Conservation (phyloP, 768 basidiomycete genomes). For the Lentinula edodes region DNA sequence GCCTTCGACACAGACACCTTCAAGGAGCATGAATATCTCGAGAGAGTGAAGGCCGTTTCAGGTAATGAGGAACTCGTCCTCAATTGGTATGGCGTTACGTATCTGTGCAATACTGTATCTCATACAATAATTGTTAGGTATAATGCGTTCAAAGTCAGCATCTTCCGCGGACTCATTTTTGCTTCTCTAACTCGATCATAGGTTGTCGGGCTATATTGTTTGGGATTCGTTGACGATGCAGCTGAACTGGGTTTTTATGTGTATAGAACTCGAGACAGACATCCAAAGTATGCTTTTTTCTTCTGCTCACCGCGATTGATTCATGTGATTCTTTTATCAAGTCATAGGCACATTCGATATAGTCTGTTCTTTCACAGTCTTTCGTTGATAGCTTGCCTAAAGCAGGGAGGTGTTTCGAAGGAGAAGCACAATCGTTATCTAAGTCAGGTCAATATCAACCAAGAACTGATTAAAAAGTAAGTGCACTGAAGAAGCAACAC, state of each 20-base stretch:
- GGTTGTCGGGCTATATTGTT: slow-evolving; percentile 60
- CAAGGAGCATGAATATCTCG: slow-evolving; percentile 48
- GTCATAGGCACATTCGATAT: slow-evolving; percentile 66
- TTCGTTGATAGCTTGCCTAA: slow-evolving; percentile 56
- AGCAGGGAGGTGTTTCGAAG: slow-evolving; percentile 33
- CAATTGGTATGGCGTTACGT: slow-evolving; percentile 44
- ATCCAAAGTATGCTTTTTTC: slow-evolving; percentile 50
- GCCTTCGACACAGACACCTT: slow-evolving; percentile 59
- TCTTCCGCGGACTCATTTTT: not conserved
- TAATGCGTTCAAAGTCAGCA: slow-evolving; percentile 54
- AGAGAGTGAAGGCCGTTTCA: slow-evolving; percentile 34
- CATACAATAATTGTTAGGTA: slow-evolving; percentile 35
- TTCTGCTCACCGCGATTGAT: not conserved
- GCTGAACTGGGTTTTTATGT: slow-evolving; percentile 58
- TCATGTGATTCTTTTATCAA: slow-evolving; percentile 17
- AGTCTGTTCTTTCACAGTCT: slow-evolving; percentile 67
- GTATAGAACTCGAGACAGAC: slow-evolving; percentile 50
- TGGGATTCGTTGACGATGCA: slow-evolving; percentile 55
- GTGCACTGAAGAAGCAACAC: not conserved
- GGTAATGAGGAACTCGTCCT: slow-evolving; percentile 48
- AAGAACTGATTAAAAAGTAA: slow-evolving; percentile 54
- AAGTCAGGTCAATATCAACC: slow-evolving; percentile 55
- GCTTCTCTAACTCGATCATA: slow-evolving; percentile 14
- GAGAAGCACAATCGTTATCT: slow-evolving; percentile 37
- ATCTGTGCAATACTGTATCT: not conserved